phyloP scores from a whole-genome alignment of 2,329 filamentous ascomycete species.

The Sarocladium oryzae region DNA sequence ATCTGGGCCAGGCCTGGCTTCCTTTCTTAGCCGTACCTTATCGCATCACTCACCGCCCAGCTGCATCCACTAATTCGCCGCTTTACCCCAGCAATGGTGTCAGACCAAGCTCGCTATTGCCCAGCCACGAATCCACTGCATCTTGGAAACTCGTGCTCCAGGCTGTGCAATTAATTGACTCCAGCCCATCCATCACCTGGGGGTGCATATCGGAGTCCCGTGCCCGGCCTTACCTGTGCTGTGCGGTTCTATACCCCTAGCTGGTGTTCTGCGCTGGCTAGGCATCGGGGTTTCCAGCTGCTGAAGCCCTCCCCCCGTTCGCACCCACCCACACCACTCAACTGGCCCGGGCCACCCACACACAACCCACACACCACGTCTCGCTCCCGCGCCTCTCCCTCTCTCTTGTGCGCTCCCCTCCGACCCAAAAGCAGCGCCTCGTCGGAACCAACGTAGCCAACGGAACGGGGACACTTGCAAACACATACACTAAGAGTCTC shows the following conservation, averaged over 20 bases:
- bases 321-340: not conserved
- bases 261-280: not conserved
- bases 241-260: not conserved
- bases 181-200: not conserved
- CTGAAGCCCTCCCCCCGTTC: not conserved
- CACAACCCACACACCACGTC: not conserved
- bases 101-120: constrained; percentile 5
- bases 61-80: not conserved
- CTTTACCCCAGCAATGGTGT: constrained; percentile 9
- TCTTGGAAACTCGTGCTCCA: not conserved
- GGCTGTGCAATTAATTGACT: not conserved
- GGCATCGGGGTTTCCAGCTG: not conserved
- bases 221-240: not conserved
- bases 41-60: not conserved
- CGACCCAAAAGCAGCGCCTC: not conserved
- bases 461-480: no score
- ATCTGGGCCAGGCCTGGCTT: no score
- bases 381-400: not conserved
- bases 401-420: not conserved
- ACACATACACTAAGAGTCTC: not conserved
- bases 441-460: not conserved
- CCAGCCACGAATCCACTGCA: constrained; percentile 2
- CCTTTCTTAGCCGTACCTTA: constrained; percentile 1
- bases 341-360: not conserved
- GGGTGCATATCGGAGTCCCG: not conserved